A percentile compares a stretch with the other conserved stretches of the same genome.
These are phyloP conservation scores for Monilinia polystroma DNA, from an alignment of 2,329 filamentous ascomycete genomes.

Conservation along the genomic window DNA sequence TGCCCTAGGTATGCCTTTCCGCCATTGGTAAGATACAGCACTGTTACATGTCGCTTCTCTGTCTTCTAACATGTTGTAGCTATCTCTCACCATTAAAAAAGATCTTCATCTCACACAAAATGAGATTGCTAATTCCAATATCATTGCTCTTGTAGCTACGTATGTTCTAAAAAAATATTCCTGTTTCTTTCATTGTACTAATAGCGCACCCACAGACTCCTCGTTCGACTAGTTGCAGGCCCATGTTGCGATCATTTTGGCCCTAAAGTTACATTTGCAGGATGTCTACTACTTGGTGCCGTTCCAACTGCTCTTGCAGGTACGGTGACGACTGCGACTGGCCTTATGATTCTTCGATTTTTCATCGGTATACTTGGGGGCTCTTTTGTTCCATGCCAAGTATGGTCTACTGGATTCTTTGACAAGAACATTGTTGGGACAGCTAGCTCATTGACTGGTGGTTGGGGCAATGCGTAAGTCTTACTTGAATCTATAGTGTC, in stretches of 20 bases:
- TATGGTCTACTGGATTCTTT: slow-evolving; percentile 91
- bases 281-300: slow-evolving; percentile 72
- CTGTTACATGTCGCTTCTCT: background rate
- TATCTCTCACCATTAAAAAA: slow-evolving; percentile 67
- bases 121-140: slow-evolving; percentile 86
- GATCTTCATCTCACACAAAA: slow-evolving; percentile 70
- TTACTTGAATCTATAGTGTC: background rate
- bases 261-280: slow-evolving; percentile 75
- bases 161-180: slow-evolving; percentile 24
- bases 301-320: slow-evolving; percentile 82
- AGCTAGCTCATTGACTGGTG: slow-evolving; percentile 80
- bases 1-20: slow-evolving; percentile 75
- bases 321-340: slow-evolving; percentile 64
- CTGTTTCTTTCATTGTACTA: slow-evolving; percentile 7
- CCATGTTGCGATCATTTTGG: slow-evolving; percentile 85
- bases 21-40: slow-evolving; percentile 46
- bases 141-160: slow-evolving; percentile 73
- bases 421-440: slow-evolving; percentile 90
- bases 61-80: slow-evolving; percentile 43
- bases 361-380: slow-evolving; percentile 79
- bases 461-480: slow-evolving; percentile 69
- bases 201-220: slow-evolving; percentile 43
- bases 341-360: slow-evolving; percentile 73
- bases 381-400: slow-evolving; percentile 81
- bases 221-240: slow-evolving; percentile 75